Evolutionary conservation across 805 yeast genomes (phyloP).

Genomic region (Isabelozyma gotoi): DNA sequence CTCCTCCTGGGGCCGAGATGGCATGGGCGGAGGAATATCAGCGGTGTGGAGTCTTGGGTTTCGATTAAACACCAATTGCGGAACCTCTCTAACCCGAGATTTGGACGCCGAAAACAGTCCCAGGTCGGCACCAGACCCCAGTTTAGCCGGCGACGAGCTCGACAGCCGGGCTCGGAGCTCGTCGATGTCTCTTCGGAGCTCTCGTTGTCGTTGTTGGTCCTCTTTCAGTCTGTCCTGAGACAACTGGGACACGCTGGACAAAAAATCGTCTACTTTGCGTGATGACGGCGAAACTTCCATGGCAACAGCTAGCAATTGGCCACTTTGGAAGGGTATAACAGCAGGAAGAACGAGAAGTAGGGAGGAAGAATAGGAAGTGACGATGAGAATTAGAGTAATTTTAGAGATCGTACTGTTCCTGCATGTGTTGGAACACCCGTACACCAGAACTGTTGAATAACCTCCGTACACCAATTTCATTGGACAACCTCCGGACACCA

Average conservation of each 20-base stretch:
- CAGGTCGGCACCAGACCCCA: neutral
- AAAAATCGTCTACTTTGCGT: slow-evolving; percentile 37
- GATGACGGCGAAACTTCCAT: slow-evolving; percentile 24
- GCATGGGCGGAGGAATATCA: neutral
- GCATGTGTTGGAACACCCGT: too few species aligned
- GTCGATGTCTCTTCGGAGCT: slow-evolving; percentile 31
- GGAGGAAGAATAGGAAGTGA: neutral
- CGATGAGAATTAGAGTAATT: neutral
- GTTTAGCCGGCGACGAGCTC: slow-evolving; percentile 19
- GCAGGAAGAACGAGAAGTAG: too few species aligned
- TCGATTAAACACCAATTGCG: neutral
- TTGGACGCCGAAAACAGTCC: neutral
- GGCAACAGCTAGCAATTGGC: neutral
- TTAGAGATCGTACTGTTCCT: neutral
- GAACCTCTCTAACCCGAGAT: neutral
- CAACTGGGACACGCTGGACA: slow-evolving; percentile 32
- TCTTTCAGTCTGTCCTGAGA: slow-evolving; percentile 35
- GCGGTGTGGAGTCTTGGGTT: neutral
- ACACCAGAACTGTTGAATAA: too few species aligned
- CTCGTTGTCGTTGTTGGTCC: slow-evolving; percentile 34
- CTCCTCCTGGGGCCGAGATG: slow-evolving; percentile 6
- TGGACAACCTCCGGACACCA: too few species aligned
- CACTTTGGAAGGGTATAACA: neutral
- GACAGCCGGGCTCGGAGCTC: slow-evolving; percentile 24
- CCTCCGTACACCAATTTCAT: too few species aligned